These are phyloP conservation scores for Ogataea sp. DNA, from an alignment of 805 yeast species.

Conservation along the genomic window DNA sequence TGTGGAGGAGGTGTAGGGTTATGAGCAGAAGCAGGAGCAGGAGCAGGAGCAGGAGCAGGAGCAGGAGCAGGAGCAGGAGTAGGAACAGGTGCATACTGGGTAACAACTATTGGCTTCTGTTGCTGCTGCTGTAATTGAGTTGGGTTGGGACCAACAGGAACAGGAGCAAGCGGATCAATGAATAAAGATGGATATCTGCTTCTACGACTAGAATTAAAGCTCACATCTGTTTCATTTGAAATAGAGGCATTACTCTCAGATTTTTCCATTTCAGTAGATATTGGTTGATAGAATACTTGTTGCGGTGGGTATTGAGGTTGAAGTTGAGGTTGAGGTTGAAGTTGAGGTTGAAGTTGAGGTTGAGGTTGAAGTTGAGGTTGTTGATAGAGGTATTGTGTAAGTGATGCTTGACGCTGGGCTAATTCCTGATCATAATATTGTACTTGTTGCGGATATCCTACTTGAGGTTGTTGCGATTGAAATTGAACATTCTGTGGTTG, in stretches of 20 bases:
- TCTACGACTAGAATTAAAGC: slow-evolving; percentile 21
- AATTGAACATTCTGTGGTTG: slow-evolving; percentile 1
- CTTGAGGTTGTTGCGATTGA: slow-evolving; percentile 3
- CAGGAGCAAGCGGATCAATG: slow-evolving; percentile 42
- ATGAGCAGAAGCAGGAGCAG: not conserved
- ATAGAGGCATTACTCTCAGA: slow-evolving; percentile 6
- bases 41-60: not conserved
- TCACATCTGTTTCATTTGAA: slow-evolving; percentile 16
- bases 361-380: no score
- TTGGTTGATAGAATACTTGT: slow-evolving; percentile 1
- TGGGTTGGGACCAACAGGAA: slow-evolving; percentile 28
- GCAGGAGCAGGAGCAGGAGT: no score
- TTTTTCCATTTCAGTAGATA: not conserved
- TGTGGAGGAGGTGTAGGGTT: not conserved
- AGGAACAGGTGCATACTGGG: slow-evolving; percentile 1
- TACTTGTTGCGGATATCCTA: no score
- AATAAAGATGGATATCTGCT: slow-evolving; percentile 40
- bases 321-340: slow-evolving; percentile 3
- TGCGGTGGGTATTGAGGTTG: not conserved
- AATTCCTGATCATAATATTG: no score
- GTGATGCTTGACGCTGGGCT: no score
- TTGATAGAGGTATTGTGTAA: no score
- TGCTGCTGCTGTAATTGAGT: slow-evolving; percentile 1
- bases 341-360: no score
- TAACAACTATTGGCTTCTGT: slow-evolving; percentile 1